These are phyloP conservation scores for Wilhelminamyces savonicus DNA, from an alignment of 805 yeast genomes.

Conservation along the genomic window DNA sequence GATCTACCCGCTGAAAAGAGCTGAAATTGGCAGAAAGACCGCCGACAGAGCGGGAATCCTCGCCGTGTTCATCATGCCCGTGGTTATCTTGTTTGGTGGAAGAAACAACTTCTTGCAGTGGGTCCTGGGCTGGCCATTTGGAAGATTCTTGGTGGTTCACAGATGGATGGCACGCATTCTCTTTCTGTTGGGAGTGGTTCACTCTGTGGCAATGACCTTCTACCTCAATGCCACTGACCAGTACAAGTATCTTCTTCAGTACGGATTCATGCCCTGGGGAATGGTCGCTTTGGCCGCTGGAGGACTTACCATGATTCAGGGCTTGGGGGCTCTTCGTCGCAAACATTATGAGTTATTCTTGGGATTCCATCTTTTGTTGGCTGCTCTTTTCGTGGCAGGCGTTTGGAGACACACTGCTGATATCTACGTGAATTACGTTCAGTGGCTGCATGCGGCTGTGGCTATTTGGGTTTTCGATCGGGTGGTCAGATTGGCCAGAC, in stretches of 20 bases:
- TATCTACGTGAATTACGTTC: constrained; percentile 4
- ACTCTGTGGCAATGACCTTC: constrained; percentile 27
- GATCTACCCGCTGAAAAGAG: constrained; percentile 13
- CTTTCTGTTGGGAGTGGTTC: constrained; percentile 45
- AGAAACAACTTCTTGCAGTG: constrained; percentile 58
- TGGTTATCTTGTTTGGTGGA: constrained; percentile 58
- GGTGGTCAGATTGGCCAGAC: constrained; percentile 24
- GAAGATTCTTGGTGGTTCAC: constrained; percentile 59
- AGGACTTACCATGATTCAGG: constrained; percentile 33
- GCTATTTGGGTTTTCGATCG: constrained; percentile 37
- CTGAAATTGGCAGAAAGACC: constrained; percentile 34
- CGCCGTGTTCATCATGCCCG: constrained; percentile 49
- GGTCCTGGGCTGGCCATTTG: constrained; percentile 27
- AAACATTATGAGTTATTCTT: constrained; percentile 10
- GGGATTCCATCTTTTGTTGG: constrained; percentile 10
- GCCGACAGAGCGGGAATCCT: constrained; percentile 52
- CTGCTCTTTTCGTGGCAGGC: constrained; percentile 37
- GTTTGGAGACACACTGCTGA: constrained; percentile 13
- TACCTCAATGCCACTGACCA: constrained; percentile 30
- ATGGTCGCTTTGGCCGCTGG: constrained; percentile 25
- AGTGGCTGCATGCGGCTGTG: constrained; percentile 21
- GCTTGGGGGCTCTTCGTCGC: constrained; percentile 6
- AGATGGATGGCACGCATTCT: constrained; percentile 56
- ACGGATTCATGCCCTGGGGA: constrained; percentile 28
- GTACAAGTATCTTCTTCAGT: constrained; percentile 21